Conservation (phyloP, 2,329 filamentous ascomycete genomes). For the Aspergillus sp. region DNA sequence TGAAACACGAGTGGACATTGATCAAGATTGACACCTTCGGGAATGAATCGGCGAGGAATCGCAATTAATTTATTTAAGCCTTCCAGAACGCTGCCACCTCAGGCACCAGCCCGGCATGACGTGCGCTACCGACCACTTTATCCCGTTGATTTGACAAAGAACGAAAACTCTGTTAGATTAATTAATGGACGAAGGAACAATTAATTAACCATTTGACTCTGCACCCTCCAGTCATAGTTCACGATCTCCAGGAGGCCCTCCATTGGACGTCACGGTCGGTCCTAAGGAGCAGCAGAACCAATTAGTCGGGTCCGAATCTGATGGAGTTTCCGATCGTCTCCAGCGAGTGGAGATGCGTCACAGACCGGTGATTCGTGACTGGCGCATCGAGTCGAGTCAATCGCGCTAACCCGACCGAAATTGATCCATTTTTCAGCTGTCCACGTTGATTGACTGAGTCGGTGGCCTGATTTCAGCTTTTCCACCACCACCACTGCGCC, state of each 20-base stretch:
- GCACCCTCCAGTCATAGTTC: neutral
- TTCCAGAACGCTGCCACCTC: neutral
- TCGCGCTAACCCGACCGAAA: slow-evolving; percentile 1
- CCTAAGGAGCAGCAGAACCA: slow-evolving; percentile 7
- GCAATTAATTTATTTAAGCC: neutral
- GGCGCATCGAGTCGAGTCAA: slow-evolving; percentile 13
- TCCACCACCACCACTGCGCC: no score
- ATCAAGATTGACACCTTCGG: neutral
- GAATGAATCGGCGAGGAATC: neutral
- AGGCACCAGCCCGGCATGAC: no score
- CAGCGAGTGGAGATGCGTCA: slow-evolving; percentile 12
- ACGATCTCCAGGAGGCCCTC: neutral
- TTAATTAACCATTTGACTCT: neutral
- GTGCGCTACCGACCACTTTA: no score
- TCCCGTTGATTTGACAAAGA: no score
- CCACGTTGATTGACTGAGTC: neutral
- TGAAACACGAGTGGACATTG: neutral
- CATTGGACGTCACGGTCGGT: slow-evolving; percentile 1
- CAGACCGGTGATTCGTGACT: slow-evolving; percentile 1
- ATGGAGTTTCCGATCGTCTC: slow-evolving; percentile 19
- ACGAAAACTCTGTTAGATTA: no score
- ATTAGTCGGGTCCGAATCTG: slow-evolving; percentile 11
- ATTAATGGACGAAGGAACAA: no score
- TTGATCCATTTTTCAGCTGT: slow-evolving; percentile 13
- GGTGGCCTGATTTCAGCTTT: neutral